Base-by-base conservation (phyloP, 1,139 yeast genomes). In the Cylindricascospora bacillispora region DNA sequence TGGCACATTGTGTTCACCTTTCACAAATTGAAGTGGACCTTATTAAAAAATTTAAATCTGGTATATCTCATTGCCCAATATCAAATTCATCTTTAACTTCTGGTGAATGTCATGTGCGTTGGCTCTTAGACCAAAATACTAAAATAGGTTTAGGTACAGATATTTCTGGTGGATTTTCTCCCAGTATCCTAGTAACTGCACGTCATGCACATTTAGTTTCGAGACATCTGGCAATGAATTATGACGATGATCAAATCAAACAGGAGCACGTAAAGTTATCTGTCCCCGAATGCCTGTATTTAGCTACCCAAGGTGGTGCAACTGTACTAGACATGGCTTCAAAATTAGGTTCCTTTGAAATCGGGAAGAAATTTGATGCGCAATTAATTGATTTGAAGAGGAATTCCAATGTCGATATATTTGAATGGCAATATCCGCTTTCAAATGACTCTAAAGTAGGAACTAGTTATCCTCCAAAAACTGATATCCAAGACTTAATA, bases 301-400 rank as follows among this genome's bases (percentile, higher is more conserved):
- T 89, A 59, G 89, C 89, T 0, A 86, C 98, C 0, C 59, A 73
- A 41, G 97, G 95, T 16, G 97, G 98, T 17, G 95, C 98, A 1
- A 60, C 62, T 28, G 89, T 85, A 6, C 68, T 83, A 24, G 72
- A 72, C 4, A 49, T 82, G 48, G 67, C 60, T 1, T 52, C 65
- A 23, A 51, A 53, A 31, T 54, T 82, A 4, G 98, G 98, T 0
- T 63, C 74, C 17, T 85, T 89, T 51, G 70, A 60, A 11, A 59
- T 64, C 10, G 94, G 94, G 16, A 81, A 82, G 59, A 66, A 67
- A 42, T 89, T 82, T 61, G 98, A 89, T 55, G 75, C 76, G 2
- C 95, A 85, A 55, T 56, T 81, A 38, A 67, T 89, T 29, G 82
- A 81, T 45, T 57, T 86, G 32, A 54, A 56, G 24, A 36, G 44